These are phyloP conservation scores for Globisporangium iwayamae DNA, from an alignment of 352 stramenopile species.

Conservation along the genomic window DNA sequence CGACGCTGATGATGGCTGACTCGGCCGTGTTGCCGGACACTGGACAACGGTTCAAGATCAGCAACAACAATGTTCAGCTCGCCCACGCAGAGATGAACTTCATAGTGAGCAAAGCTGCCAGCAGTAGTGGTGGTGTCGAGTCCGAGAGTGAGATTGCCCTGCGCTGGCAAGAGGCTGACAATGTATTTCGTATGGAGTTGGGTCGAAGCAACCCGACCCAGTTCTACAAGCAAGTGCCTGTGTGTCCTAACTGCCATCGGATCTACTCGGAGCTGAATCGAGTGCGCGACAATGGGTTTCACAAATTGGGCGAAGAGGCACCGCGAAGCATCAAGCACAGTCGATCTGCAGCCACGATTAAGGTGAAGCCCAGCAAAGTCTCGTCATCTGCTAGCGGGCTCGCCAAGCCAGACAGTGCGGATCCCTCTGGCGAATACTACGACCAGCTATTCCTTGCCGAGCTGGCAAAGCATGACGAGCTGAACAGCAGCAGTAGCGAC, in stretches of 20 bases:
- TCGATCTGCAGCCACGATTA: background rate
- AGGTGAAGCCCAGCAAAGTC: background rate
- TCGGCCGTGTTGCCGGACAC: conserved; percentile 31
- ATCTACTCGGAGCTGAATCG: conserved; percentile 61
- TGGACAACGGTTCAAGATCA: conserved; percentile 61
- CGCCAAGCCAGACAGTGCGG: background rate
- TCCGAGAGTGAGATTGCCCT: conserved; percentile 25
- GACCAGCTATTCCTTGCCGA: conserved; percentile 68
- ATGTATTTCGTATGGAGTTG: conserved; percentile 55
- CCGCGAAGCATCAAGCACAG: conserved; percentile 6
- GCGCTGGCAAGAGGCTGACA: conserved; percentile 67
- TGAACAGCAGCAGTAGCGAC: background rate
- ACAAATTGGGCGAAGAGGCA: background rate
- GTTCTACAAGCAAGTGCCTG: conserved; percentile 77
- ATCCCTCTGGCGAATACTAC: conserved; percentile 23
- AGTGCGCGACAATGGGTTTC: conserved; percentile 51
- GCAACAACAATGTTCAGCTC: conserved; percentile 71
- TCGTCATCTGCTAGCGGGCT: background rate
- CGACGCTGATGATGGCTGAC: conserved; percentile 6
- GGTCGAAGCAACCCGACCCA: conserved; percentile 56
- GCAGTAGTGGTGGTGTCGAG: background rate
- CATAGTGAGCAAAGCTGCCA: conserved; percentile 18
- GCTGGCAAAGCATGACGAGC: conserved; percentile 41
- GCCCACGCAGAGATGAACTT: conserved; percentile 59
- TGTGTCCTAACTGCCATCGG: conserved; percentile 72